phyloP scores from a whole-genome alignment of 2,329 filamentous ascomycete species.

The Colletotrichum falcatum region DNA sequence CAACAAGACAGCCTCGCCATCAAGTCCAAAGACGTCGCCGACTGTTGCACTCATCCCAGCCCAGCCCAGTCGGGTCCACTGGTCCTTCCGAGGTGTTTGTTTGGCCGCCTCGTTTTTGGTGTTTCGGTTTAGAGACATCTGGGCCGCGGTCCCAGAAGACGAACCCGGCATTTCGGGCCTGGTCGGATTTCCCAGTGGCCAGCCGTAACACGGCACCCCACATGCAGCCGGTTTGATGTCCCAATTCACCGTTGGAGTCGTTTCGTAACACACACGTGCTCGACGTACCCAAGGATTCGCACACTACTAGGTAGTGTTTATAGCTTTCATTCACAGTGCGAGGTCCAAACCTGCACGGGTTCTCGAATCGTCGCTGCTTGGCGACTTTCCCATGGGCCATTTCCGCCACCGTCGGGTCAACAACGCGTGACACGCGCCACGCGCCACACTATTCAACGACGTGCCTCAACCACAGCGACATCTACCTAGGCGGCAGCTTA shows the following conservation, averaged over 20 bases:
- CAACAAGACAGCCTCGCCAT: not conserved
- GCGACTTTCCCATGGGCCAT: conserved; percentile 1
- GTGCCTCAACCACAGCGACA: not conserved
- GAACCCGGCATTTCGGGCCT: conserved; percentile 13
- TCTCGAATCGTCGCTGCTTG: not conserved
- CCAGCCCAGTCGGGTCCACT: not conserved
- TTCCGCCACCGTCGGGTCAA: conserved; percentile 18
- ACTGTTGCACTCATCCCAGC: not conserved
- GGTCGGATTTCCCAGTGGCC: not conserved
- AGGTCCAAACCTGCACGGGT: not conserved
- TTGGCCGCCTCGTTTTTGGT: conserved; percentile 22
- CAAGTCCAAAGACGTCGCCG: conserved; percentile 4
- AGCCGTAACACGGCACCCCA: conserved; percentile 11
- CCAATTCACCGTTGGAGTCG: conserved; percentile 13
- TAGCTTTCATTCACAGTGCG: not conserved
- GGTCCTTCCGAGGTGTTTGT: not conserved
- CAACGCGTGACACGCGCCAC: not conserved
- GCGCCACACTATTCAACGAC: conserved; percentile 10
- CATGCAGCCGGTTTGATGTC: not conserved
- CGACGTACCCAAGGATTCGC: no score
- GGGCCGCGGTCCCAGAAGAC: not conserved
- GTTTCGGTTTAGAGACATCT: conserved; percentile 8
- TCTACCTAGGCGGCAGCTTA: not conserved
- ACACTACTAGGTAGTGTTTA: no score
- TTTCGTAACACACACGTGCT: conserved; percentile 24